These are phyloP conservation scores for Cytospora piceicola DNA, from an alignment of 2,329 filamentous ascomycete species.

Conservation along the genomic window DNA sequence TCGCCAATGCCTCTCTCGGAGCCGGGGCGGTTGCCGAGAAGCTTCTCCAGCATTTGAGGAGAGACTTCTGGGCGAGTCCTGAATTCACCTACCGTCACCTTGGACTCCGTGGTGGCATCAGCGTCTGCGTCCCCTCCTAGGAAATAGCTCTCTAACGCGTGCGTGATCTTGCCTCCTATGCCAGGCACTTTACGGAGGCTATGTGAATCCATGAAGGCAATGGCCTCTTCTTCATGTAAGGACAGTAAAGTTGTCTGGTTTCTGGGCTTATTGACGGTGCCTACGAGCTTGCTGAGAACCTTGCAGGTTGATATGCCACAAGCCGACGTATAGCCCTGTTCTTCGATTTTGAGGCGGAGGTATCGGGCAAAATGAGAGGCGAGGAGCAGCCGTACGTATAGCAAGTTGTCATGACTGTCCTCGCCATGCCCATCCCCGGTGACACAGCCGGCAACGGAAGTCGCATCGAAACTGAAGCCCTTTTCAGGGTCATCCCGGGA, in stretches of 20 bases:
- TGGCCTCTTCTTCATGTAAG: slow-evolving; percentile 60
- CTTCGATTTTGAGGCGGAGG: slow-evolving; percentile 72
- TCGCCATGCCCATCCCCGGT: slow-evolving; percentile 29
- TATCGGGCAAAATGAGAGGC: slow-evolving; percentile 81
- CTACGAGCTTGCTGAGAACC: slow-evolving; percentile 81
- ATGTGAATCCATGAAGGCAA: slow-evolving; percentile 73
- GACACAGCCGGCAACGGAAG: slow-evolving; percentile 65
- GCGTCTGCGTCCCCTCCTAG: slow-evolving; percentile 39
- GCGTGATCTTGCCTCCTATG: slow-evolving; percentile 77
- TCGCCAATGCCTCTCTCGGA: slow-evolving; percentile 71
- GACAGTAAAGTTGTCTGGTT: slow-evolving; percentile 84
- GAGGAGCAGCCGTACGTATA: slow-evolving; percentile 68
- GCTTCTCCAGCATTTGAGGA: slow-evolving; percentile 64
- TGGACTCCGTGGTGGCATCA: slow-evolving; percentile 40
- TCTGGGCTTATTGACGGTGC: slow-evolving; percentile 82
- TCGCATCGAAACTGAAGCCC: slow-evolving; percentile 83
- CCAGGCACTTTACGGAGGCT: slow-evolving; percentile 82
- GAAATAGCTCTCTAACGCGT: slow-evolving; percentile 59
- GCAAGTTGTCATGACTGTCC: slow-evolving; percentile 30
- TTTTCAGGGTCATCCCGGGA: slow-evolving; percentile 71
- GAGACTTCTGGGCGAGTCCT: slow-evolving; percentile 66
- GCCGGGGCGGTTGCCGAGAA: slow-evolving; percentile 69
- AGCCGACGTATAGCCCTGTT: slow-evolving; percentile 82
- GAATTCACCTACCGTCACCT: slow-evolving; percentile 68
- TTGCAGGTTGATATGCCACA: slow-evolving; percentile 90